Conservation (phyloP, 2,329 filamentous ascomycete genomes). For the Pseudogymnoascus sp. region DNA sequence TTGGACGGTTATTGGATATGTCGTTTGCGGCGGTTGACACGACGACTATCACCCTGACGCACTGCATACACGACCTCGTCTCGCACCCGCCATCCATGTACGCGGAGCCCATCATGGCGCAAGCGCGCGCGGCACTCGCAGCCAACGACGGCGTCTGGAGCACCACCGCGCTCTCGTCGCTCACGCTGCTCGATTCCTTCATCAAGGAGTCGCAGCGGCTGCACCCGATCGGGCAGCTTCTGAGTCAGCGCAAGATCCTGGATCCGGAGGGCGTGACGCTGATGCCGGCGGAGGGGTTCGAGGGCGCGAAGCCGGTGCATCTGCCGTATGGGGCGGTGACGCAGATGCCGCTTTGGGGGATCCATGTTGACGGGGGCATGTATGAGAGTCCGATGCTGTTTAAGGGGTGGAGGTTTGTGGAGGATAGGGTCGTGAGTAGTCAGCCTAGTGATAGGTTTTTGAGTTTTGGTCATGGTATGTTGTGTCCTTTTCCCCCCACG, state of each 20-base stretch:
- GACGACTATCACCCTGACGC: slow-evolving; percentile 21
- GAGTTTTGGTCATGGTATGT: slow-evolving; percentile 7
- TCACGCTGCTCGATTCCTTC: slow-evolving; percentile 27
- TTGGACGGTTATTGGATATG: background rate
- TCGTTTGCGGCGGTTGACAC: slow-evolving; percentile 20
- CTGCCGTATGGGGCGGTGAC: background rate
- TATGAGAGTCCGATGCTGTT: background rate
- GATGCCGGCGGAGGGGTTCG: background rate
- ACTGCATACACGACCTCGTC: slow-evolving; percentile 23
- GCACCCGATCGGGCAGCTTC: slow-evolving; percentile 2
- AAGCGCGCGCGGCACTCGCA: background rate
- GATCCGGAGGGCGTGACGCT: background rate
- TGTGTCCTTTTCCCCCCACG: too few species aligned
- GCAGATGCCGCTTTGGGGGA: background rate
- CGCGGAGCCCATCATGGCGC: background rate
- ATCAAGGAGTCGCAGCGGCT: slow-evolving; percentile 28
- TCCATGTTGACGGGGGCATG: background rate
- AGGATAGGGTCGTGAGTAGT: background rate
- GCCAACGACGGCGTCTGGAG: slow-evolving; percentile 21
- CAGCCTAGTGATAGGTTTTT: slow-evolving; percentile 8
- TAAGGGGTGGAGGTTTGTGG: background rate
- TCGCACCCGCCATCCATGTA: slow-evolving; percentile 22
- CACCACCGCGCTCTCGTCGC: slow-evolving; percentile 24
- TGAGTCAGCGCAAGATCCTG: background rate
- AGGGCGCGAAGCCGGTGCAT: background rate